Percentiles rank a stretch among this genome's conserved stretches.
Conservation (phyloP, 139 green algal species). For the Picochlorum sp. region DNA sequence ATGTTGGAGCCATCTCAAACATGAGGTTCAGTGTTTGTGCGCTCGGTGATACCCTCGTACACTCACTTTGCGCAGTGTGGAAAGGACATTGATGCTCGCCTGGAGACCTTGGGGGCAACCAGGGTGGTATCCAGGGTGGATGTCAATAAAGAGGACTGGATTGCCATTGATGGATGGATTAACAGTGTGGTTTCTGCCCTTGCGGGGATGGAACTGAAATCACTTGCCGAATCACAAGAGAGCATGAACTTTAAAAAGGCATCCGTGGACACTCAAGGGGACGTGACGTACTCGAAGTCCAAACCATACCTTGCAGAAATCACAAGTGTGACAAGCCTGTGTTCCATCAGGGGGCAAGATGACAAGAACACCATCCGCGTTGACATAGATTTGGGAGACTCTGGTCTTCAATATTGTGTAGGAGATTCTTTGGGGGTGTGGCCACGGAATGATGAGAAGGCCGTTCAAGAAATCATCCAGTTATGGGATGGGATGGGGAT, state of each 20-base stretch:
- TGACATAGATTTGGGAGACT: conserved; percentile 69
- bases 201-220: conserved; percentile 34
- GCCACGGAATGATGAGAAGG: conserved; percentile 54
- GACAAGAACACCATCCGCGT: conserved; percentile 79
- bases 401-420: conserved; percentile 61
- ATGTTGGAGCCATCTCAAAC: conserved; percentile 29
- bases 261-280: background rate
- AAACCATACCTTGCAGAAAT: conserved; percentile 54
- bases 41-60: conserved; percentile 78
- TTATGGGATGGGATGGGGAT: conserved; percentile 26
- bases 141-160: conserved; percentile 77
- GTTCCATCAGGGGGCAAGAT: conserved; percentile 18
- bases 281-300: conserved; percentile 51
- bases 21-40: conserved; percentile 63
- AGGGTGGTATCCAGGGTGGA: conserved; percentile 41
- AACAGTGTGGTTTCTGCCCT: conserved; percentile 34
- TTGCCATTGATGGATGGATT: conserved; percentile 64
- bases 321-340: conserved; percentile 57
- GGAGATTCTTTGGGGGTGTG: conserved; percentile 81
- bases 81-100: conserved; percentile 52
- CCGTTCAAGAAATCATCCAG: conserved; percentile 58
- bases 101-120: conserved; percentile 40
- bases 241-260: conserved; percentile 27
- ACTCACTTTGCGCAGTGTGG: conserved; percentile 79
- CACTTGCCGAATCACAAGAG: conserved; percentile 12